These are phyloP conservation scores for Erodium texanum DNA, from an alignment of 441 rosid species.

Conservation along the genomic window DNA sequence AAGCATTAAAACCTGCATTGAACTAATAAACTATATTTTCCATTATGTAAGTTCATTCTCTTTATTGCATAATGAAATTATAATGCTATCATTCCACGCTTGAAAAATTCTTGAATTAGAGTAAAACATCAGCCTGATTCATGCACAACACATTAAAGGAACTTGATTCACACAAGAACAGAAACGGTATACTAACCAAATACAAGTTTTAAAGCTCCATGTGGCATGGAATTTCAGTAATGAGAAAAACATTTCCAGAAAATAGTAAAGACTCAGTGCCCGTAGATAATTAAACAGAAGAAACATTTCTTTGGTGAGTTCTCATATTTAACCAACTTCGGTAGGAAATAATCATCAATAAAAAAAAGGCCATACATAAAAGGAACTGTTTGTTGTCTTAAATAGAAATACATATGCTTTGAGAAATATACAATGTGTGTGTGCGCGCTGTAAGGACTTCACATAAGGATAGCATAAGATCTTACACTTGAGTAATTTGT, in stretches of 20 bases:
- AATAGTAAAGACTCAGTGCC: not conserved
- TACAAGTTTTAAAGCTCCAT: not conserved
- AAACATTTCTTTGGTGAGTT: not conserved
- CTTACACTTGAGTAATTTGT: conserved; percentile 98
- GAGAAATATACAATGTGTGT: not conserved
- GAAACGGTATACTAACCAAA: not conserved
- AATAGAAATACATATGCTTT: not conserved
- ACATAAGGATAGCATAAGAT: not conserved
- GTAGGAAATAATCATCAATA: not conserved
- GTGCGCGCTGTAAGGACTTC: not conserved
- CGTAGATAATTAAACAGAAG: not conserved
- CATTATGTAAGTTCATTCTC: too few relatives aligned
- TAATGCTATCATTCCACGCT: too few relatives aligned
- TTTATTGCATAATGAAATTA: too few relatives aligned
- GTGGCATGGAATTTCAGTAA: not conserved
- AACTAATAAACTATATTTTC: too few relatives aligned
- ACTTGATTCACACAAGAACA: not conserved
- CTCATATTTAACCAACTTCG: not conserved
- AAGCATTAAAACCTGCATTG: too few relatives aligned
- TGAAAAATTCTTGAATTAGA: not conserved
- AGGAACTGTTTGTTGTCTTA: not conserved
- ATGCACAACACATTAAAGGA: not conserved
- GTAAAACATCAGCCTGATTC: not conserved
- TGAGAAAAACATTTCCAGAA: not conserved
- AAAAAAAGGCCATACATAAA: not conserved